phyloP scores from a whole-genome alignment of 768 basidiomycete species.

The Kwoniella bestiolae region DNA sequence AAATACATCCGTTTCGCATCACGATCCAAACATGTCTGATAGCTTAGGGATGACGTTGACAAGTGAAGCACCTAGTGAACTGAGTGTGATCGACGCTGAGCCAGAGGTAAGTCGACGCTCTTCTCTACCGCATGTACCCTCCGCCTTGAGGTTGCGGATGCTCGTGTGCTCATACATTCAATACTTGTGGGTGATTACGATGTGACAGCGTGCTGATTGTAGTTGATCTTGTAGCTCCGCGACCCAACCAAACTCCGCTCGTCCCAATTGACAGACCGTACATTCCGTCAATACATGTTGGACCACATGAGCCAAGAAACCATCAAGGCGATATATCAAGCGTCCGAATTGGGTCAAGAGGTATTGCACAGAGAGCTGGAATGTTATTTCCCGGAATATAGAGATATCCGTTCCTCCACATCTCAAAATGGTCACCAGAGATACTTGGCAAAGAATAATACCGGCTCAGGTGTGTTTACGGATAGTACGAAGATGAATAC shows the following conservation, averaged over 20 bases:
- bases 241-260: constrained; percentile 38
- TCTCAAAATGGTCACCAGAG: background rate
- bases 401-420: background rate
- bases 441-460: background rate
- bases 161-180: background rate
- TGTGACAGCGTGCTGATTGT: background rate
- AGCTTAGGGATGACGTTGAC: constrained; percentile 17
- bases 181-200: background rate
- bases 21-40: constrained; percentile 10
- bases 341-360: background rate
- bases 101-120: constrained; percentile 18
- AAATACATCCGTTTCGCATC: background rate
- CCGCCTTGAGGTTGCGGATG: background rate
- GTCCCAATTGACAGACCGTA: constrained; percentile 42
- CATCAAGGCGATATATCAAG: constrained; percentile 6
- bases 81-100: constrained; percentile 25
- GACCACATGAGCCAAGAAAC: constrained; percentile 45
- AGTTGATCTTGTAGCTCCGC: constrained; percentile 31
- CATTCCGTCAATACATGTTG: constrained; percentile 48
- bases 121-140: background rate
- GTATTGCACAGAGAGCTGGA: constrained; percentile 5
- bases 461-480: constrained; percentile 1
- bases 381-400: constrained; percentile 17
- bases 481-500: constrained; percentile 9
- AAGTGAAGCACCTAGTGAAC: constrained; percentile 31